Percentiles rank a stretch among this genome's conserved stretches.
phyloP scores from a whole-genome alignment of 768 basidiomycete genomes.

The Tulasnella calospora region DNA sequence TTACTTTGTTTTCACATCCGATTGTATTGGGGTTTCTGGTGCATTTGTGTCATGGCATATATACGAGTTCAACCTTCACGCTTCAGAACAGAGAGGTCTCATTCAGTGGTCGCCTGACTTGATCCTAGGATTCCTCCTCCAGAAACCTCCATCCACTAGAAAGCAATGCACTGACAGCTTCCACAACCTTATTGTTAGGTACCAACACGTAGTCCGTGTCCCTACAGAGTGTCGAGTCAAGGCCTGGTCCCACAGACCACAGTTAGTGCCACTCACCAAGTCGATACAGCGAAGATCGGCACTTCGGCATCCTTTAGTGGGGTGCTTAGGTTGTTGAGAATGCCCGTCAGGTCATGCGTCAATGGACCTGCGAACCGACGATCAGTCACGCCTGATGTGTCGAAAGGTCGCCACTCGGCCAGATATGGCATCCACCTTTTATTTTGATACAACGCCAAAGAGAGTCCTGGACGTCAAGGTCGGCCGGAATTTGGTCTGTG shows the following conservation, averaged over 20 bases:
- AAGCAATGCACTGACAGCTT: background rate
- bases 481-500: background rate
- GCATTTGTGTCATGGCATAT: background rate
- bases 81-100: background rate
- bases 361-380: background rate
- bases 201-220: slow-evolving; percentile 23
- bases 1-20: background rate
- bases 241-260: background rate
- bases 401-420: background rate
- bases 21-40: background rate
- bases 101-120: background rate
- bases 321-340: slow-evolving; percentile 1
- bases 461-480: background rate
- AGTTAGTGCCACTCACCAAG: background rate
- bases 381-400: background rate
- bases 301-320: slow-evolving; percentile 18
- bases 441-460: slow-evolving; percentile 14
- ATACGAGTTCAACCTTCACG: slow-evolving; percentile 10
- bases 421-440: background rate
- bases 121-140: background rate
- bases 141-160: slow-evolving; percentile 17
- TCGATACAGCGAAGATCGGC: slow-evolving; percentile 22
- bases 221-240: slow-evolving; percentile 12
- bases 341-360: slow-evolving; percentile 12
- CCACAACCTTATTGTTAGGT: background rate